Base-by-base conservation (phyloP, 2,329 filamentous ascomycete species). In the Plectosphaerella sp. region DNA sequence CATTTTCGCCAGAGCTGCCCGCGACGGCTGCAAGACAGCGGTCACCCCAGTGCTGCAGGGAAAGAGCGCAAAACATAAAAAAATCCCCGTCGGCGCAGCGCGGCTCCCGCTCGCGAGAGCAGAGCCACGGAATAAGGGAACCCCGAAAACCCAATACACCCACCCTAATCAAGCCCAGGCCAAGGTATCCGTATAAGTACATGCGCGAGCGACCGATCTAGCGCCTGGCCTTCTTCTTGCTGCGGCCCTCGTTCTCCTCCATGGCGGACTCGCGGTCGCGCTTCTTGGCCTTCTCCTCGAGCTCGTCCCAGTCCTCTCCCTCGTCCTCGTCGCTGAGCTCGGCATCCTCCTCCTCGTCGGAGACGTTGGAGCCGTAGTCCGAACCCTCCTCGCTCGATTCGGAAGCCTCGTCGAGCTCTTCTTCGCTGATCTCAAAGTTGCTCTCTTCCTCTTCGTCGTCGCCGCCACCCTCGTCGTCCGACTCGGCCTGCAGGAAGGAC, bases 291-390 rank as follows among this genome's bases (percentile, higher is more conserved):
- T 96, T 96, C 70, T 87, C 86, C 75, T 97, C 93, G 54, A 97
- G 68, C 70, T 95, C 91, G 66, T 97, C 92, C 93, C 93, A 97
- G 64, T 95, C 90, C 67, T 97, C 88, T 47, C 88, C 88, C 58
- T 85, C 89, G 12, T 90, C 88, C 45, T 88, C 88, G 7, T 92
- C 89, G 43, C 82, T 83, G 16, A 82, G 77, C 18, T 88, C 88
- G 47, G 79, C 84, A 52, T 90, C 89, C 12, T 93, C 91, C 28
- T 91, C 93, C 57, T 93, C 89, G 3, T 87, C 89, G 20, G 83
- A 88, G 1, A 87, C 89, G 62, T 96, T 92, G 64, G 93, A 93
- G 62, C 96, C 92, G 65, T 94, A 97, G 56, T 97, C 92, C 18
- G 88, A 94, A 53, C 91, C 94, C 42, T 95, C 92, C 59, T 96